Evolutionary conservation across 139 green algal genomes (phyloP).

Genomic region (Protoeuglena noctilucae): DNA sequence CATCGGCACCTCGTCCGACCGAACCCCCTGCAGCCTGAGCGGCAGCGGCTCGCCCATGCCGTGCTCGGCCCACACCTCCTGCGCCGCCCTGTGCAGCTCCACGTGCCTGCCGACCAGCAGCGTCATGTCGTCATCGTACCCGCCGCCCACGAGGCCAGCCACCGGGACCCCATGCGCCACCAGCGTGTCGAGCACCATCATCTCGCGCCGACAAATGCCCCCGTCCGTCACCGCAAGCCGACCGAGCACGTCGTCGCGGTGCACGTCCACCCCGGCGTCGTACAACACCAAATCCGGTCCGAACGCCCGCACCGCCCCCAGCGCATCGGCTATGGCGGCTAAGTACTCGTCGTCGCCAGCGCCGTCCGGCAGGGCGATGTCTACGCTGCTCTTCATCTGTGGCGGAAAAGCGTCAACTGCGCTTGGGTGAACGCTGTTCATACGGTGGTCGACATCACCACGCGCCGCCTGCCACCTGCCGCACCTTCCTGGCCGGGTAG

Average conservation of each 20-base stretch:
- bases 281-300: background rate
- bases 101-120: slow-evolving; percentile 46
- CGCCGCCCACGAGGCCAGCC: slow-evolving; percentile 55
- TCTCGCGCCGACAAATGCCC: slow-evolving; percentile 49
- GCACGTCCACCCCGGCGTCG: slow-evolving; percentile 45
- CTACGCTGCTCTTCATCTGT: slow-evolving; percentile 35
- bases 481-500: slow-evolving; percentile 67
- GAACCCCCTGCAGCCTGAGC: no score
- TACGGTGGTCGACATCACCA: no score
- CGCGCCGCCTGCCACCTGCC: no score
- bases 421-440: no score
- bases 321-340: slow-evolving; percentile 15
- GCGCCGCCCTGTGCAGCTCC: slow-evolving; percentile 38
- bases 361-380: slow-evolving; percentile 53
- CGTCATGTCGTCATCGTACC: slow-evolving; percentile 42
- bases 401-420: no score
- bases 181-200: slow-evolving; percentile 54
- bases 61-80: slow-evolving; percentile 36
- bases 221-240: slow-evolving; percentile 36
- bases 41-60: slow-evolving; percentile 10
- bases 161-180: slow-evolving; percentile 41
- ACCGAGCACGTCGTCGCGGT: slow-evolving; percentile 52
- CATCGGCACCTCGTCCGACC: no score
- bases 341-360: slow-evolving; percentile 41
- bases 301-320: slow-evolving; percentile 27